Conservation (phyloP, 2,329 filamentous ascomycete species). For the Fusarium sp. region DNA sequence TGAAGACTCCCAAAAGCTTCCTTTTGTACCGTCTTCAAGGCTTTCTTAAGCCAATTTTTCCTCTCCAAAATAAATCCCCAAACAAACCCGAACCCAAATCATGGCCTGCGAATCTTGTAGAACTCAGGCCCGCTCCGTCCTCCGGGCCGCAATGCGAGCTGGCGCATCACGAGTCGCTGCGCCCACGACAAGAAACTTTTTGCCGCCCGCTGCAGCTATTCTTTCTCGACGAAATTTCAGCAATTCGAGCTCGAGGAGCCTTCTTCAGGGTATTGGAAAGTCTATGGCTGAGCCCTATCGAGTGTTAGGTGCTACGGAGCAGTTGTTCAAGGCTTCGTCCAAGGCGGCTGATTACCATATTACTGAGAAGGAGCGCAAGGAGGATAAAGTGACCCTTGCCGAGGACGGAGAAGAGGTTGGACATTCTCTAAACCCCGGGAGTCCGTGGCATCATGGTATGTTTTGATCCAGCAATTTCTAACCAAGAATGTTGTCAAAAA, state of each 20-base stretch:
- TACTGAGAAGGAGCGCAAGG: constrained; percentile 72
- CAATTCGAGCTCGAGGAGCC: constrained; percentile 48
- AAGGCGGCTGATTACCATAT: constrained; percentile 81
- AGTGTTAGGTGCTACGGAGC: constrained; percentile 81
- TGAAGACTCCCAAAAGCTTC: constrained; percentile 39
- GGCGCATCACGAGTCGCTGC: constrained; percentile 44
- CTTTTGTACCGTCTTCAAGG: constrained; percentile 12
- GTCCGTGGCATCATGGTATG: constrained; percentile 80
- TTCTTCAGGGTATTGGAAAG: constrained; percentile 51
- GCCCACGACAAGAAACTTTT: constrained; percentile 36
- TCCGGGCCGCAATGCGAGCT: constrained; percentile 50
- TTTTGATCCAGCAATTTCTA: constrained; percentile 6
- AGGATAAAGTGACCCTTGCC: constrained; percentile 74
- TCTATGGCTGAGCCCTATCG: constrained; percentile 68
- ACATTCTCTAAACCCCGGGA: constrained; percentile 45
- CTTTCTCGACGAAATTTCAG: constrained; percentile 51
- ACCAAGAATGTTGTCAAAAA: neutral
- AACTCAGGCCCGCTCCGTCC: constrained; percentile 55
- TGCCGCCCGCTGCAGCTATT: constrained; percentile 19
- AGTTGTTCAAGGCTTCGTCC: constrained; percentile 80
- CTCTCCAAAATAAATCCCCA: neutral
- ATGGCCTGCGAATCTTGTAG: constrained; percentile 63
- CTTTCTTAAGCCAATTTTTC: constrained; percentile 1
- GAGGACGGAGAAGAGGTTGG: constrained; percentile 87
- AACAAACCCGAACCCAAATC: constrained; percentile 16